Evolutionary conservation across 495 filamentous ascomycete genomes (phyloP).

Genomic region (Daldinia grandis): DNA sequence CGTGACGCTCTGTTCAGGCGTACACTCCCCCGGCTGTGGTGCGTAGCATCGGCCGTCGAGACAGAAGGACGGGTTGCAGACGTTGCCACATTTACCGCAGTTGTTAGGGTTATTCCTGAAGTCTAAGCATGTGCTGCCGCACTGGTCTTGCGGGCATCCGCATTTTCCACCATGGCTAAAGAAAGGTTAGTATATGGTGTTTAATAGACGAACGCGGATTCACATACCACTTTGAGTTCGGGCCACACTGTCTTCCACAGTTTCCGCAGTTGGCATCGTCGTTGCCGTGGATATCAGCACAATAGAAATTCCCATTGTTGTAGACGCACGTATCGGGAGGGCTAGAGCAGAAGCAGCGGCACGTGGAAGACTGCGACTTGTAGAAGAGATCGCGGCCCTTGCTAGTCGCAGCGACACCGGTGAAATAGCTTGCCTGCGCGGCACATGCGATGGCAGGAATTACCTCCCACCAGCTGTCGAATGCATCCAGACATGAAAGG

Average conservation of each 20-base stretch:
- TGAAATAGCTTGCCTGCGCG: slow-evolving; percentile 17
- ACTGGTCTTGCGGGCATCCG: slow-evolving; percentile 15
- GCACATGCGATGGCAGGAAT: slow-evolving; percentile 18
- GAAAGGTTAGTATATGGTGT: background rate
- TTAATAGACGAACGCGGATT: background rate
- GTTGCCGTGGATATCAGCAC: background rate
- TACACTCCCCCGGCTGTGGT: slow-evolving; percentile 14
- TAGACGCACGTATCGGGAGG: background rate
- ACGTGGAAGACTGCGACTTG: slow-evolving; percentile 3
- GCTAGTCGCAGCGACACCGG: slow-evolving; percentile 13
- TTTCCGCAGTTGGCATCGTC: background rate
- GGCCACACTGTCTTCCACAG: background rate
- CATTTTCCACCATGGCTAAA: slow-evolving; percentile 15
- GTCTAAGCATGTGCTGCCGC: slow-evolving; percentile 16
- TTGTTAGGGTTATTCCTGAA: slow-evolving; percentile 24
- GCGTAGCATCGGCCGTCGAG: slow-evolving; percentile 20
- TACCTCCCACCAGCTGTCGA: slow-evolving; percentile 19
- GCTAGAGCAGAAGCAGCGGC: background rate
- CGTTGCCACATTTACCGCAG: slow-evolving; percentile 17
- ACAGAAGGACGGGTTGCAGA: slow-evolving; percentile 17
- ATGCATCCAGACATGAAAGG: slow-evolving; percentile 18
- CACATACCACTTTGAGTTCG: background rate
- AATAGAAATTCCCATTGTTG: background rate
- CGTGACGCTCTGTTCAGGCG: slow-evolving; percentile 11
- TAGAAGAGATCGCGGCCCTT: slow-evolving; percentile 24